Percentiles rank a stretch among this genome's conserved stretches.
Conservation (phyloP, 2,329 filamentous ascomycete genomes). For the Lomentospora prolificans region DNA sequence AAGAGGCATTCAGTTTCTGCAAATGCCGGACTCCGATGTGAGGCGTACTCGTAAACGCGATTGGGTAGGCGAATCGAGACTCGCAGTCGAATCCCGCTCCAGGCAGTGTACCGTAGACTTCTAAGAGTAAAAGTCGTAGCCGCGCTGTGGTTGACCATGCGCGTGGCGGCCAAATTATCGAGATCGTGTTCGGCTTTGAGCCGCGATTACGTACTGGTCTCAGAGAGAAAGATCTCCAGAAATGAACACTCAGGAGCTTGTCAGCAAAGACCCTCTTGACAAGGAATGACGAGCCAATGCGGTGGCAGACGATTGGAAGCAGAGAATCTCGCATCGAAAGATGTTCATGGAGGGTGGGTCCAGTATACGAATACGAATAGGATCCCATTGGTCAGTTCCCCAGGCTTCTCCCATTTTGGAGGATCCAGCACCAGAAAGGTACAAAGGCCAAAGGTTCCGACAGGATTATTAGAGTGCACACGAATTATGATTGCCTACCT, state of each 20-base stretch:
- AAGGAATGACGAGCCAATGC: constrained; percentile 6
- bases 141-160: no score
- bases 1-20: no score
- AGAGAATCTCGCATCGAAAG: neutral
- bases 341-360: neutral
- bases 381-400: constrained; percentile 2
- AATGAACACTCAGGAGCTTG: neutral
- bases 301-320: constrained; percentile 1
- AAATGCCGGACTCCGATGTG: no score
- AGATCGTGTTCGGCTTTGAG: neutral
- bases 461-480: no score
- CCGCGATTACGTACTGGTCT: neutral
- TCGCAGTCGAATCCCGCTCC: no score
- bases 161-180: no score
- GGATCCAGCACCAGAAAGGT: neutral
- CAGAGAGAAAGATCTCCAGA: neutral
- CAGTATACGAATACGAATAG: constrained; percentile 12
- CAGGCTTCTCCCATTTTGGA: neutral
- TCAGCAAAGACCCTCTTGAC: neutral
- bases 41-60: no score
- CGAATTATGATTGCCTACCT: no score
- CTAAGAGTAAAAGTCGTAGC: no score
- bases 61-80: no score
- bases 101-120: no score
- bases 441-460: neutral